These are phyloP conservation scores for Diplocarpon rosae DNA, from an alignment of 2,329 filamentous ascomycete species.

Conservation along the genomic window DNA sequence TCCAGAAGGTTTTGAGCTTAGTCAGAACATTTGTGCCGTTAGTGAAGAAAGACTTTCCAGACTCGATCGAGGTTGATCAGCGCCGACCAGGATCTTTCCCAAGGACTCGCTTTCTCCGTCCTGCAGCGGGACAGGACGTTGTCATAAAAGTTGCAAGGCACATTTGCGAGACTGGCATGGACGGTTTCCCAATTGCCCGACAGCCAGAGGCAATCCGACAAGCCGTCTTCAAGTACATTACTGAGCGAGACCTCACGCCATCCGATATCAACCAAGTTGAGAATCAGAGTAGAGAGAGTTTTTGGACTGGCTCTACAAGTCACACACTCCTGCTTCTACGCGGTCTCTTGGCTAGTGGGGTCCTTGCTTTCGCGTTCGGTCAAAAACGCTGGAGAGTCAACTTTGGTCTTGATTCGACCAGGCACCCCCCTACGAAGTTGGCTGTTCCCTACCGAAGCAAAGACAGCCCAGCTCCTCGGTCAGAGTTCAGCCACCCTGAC, in stretches of 20 bases:
- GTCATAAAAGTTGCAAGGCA: background rate
- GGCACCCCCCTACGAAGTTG: constrained; percentile 32
- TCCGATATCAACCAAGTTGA: constrained; percentile 7
- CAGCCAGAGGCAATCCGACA: background rate
- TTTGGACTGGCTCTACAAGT: constrained; percentile 18
- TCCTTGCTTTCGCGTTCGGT: constrained; percentile 41
- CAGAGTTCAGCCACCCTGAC: constrained; percentile 54
- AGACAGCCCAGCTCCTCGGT: constrained; percentile 40
- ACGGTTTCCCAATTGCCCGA: constrained; percentile 5
- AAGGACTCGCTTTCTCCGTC: constrained; percentile 31
- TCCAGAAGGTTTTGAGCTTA: constrained; percentile 41
- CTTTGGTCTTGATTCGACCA: constrained; percentile 41
- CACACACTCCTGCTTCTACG: constrained; percentile 38
- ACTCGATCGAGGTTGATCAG: constrained; percentile 27
- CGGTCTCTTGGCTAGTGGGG: constrained; percentile 43
- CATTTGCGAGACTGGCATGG: constrained; percentile 10
- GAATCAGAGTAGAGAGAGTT: background rate
- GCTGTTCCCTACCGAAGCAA: constrained; percentile 51
- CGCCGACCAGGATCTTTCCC: constrained; percentile 35
- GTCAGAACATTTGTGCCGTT: constrained; percentile 22
- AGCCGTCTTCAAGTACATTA: constrained; percentile 3
- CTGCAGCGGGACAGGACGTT: background rate
- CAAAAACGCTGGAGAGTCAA: constrained; percentile 55
- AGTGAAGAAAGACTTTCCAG: background rate
- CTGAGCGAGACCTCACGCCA: constrained; percentile 1